phyloP scores from a whole-genome alignment of 1,139 yeast species.

The Saccharomyces pastorianus region DNA sequence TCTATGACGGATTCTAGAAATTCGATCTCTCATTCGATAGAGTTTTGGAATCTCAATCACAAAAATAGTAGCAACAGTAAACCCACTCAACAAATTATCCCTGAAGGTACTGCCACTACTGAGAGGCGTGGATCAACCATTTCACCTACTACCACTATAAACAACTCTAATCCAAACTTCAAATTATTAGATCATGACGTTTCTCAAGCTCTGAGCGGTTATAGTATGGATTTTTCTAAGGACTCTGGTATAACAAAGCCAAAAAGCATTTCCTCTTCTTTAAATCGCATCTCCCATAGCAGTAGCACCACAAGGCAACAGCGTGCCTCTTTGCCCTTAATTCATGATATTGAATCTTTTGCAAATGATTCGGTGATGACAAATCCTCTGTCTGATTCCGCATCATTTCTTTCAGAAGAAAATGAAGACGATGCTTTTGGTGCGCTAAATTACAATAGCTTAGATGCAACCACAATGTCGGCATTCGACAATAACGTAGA shows the following conservation, averaged over 20 bases:
- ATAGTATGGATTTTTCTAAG: constrained; percentile 17
- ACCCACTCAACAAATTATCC: neutral
- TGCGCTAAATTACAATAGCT: neutral
- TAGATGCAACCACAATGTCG: constrained; percentile 8
- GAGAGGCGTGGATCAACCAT: neutral
- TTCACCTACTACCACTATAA: neutral
- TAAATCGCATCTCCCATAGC: neutral
- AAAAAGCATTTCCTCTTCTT: neutral
- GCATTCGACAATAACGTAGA: constrained; percentile 1
- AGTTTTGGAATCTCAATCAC: constrained; percentile 21
- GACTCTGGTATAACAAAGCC: neutral
- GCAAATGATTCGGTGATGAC: neutral
- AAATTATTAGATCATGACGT: constrained; percentile 9
- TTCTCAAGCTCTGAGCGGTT: constrained; percentile 21
- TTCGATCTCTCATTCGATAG: constrained; percentile 24
- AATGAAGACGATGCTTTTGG: neutral
- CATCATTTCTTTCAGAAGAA: neutral
- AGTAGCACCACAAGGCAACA: neutral
- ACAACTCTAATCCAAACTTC: neutral
- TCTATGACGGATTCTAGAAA: constrained; percentile 14
- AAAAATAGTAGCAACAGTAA: constrained; percentile 5
- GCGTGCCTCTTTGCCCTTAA: neutral
- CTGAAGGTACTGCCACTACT: neutral
- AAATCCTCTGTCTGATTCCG: neutral
- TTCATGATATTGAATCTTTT: constrained; percentile 1